Percentiles rank a stretch among this genome's conserved stretches.
phyloP scores from a whole-genome alignment of 1,284 basidiomycete genomes.

The Ganoderma resinaceum region DNA sequence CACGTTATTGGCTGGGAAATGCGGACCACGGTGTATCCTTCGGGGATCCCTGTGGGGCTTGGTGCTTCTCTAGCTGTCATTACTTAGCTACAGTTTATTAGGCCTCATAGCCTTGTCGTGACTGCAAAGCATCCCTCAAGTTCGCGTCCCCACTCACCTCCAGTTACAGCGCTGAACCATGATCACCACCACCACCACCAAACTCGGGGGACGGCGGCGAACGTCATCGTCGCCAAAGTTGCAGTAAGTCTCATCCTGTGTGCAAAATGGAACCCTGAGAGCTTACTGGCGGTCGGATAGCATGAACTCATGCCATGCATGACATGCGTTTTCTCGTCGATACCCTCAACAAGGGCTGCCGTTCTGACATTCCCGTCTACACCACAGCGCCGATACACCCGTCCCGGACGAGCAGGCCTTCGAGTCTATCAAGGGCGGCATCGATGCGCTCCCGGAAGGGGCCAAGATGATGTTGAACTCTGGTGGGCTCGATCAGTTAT shows the following conservation, averaged over 20 bases:
- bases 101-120: not conserved
- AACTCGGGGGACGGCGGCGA: constrained; percentile 24
- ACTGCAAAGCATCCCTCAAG: not conserved
- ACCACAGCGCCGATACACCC: constrained; percentile 25
- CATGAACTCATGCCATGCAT: constrained; percentile 62
- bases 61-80: not conserved
- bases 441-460: constrained; percentile 54
- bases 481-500: constrained; percentile 37
- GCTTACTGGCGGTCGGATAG: not conserved
- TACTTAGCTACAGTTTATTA: not conserved
- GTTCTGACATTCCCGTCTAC: too few relatives aligned
- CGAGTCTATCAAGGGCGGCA: constrained; percentile 61
- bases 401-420: constrained; percentile 58
- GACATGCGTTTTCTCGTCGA: constrained; percentile 36
- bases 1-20: not conserved
- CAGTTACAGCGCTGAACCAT: not conserved
- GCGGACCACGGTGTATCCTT: not conserved
- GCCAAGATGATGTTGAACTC: constrained; percentile 52
- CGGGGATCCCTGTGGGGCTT: not conserved
- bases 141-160: not conserved
- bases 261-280: not conserved
- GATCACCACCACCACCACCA: constrained; percentile 13
- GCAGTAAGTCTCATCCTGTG: constrained; percentile 6
- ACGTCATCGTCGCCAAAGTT: constrained; percentile 23
- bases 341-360: not conserved